These are phyloP conservation scores for Cynanchum wilfordii DNA, from an alignment of 257 asterid species.

Conservation along the genomic window DNA sequence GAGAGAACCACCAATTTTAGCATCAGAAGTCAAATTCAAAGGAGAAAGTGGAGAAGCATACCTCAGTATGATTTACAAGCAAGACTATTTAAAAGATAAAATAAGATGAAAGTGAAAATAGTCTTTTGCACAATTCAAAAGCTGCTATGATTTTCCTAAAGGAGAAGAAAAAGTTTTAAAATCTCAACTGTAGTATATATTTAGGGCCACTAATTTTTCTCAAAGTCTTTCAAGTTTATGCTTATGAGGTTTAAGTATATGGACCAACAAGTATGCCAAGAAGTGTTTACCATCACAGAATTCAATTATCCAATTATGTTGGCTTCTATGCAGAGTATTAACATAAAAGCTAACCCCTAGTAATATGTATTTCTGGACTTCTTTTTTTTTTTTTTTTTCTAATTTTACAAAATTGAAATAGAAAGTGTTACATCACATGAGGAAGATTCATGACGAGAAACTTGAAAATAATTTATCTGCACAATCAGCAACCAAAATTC, in stretches of 20 bases:
- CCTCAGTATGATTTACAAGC: not conserved
- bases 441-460: not conserved
- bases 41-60: not conserved
- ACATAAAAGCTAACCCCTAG: not conserved
- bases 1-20: not conserved
- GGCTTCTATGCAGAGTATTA: not conserved
- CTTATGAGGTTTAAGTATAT: not conserved
- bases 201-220: not conserved
- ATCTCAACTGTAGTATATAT: not conserved
- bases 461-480: not conserved
- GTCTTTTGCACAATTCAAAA: not conserved
- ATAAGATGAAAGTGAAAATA: not conserved
- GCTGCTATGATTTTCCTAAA: not conserved
- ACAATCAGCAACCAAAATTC: not conserved
- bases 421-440: not conserved
- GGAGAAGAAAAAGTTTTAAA: not conserved
- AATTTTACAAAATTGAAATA: not conserved
- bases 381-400: not conserved
- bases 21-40: not conserved
- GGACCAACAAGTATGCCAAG: not conserved
- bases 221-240: not conserved
- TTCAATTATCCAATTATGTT: not conserved
- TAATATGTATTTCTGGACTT: not conserved
- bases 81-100: not conserved
- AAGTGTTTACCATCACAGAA: not conserved